These are phyloP conservation scores for Phalaenopsis aphrodite DNA, from an alignment of 106 monocot genomes.

Conservation along the genomic window DNA sequence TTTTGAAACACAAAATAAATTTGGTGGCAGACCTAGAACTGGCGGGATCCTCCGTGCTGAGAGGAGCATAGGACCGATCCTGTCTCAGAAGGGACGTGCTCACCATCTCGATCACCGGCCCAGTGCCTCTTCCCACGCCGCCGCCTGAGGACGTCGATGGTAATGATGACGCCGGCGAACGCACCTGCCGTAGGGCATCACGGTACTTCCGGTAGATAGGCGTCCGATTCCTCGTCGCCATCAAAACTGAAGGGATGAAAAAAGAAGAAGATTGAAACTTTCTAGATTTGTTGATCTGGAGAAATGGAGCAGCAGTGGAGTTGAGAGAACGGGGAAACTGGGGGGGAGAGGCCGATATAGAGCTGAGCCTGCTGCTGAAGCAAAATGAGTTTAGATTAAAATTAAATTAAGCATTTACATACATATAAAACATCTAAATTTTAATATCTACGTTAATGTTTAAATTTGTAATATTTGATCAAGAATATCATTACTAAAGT, in stretches of 20 bases:
- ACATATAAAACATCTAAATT: too few species aligned
- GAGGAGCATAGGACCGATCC: constrained; percentile 62
- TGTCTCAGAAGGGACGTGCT: constrained; percentile 56
- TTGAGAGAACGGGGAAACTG: background rate
- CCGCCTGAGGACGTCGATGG: constrained; percentile 21
- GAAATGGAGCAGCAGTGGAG: background rate
- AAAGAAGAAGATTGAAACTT: background rate
- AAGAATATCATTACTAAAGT: too few species aligned
- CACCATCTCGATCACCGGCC: constrained; percentile 83
- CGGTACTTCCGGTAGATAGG: constrained; percentile 78
- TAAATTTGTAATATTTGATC: too few species aligned
- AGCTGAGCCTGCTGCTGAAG: background rate
- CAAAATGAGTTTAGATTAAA: too few species aligned
- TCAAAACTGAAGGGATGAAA: constrained; percentile 9
- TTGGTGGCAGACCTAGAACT: constrained; percentile 43
- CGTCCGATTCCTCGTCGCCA: constrained; percentile 94
- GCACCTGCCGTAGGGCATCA: constrained; percentile 76
- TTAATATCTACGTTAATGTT: too few species aligned
- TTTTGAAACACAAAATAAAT: background rate
- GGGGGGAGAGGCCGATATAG: background rate
- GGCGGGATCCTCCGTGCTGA: constrained; percentile 86
- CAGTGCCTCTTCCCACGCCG: constrained; percentile 18
- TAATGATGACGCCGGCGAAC: constrained; percentile 29
- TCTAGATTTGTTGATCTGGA: background rate
- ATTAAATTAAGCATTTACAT: too few species aligned